These are phyloP conservation scores for Xylariaceae sp. DNA, from an alignment of 2,329 filamentous ascomycete genomes.

Conservation along the genomic window DNA sequence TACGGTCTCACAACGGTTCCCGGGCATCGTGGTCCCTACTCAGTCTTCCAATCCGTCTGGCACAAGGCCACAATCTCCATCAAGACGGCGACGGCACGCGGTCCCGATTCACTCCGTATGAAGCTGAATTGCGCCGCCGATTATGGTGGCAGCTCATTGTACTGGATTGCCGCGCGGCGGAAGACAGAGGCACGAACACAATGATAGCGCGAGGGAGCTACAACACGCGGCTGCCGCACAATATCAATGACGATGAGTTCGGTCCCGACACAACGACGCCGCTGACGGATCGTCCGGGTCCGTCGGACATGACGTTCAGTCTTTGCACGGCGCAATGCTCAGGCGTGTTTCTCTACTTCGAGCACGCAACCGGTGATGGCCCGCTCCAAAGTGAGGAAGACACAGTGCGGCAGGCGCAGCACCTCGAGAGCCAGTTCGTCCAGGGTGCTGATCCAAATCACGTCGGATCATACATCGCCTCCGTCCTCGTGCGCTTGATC, in stretches of 20 bases:
- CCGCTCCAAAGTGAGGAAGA: slow-evolving; percentile 34
- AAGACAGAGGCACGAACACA: slow-evolving; percentile 48
- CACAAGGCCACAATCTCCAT: slow-evolving; percentile 40
- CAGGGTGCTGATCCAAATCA: slow-evolving; percentile 32
- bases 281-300: slow-evolving; percentile 34
- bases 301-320: slow-evolving; percentile 40
- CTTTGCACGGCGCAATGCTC: slow-evolving; percentile 40
- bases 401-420: slow-evolving; percentile 37
- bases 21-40: slow-evolving; percentile 41
- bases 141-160: slow-evolving; percentile 61
- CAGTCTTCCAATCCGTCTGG: slow-evolving; percentile 40
- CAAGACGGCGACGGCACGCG: slow-evolving; percentile 35
- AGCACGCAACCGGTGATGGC: slow-evolving; percentile 28
- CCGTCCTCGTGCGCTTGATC: slow-evolving; percentile 38
- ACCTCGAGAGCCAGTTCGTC: slow-evolving; percentile 39
- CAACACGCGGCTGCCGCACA: slow-evolving; percentile 46
- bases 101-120: slow-evolving; percentile 41
- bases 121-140: slow-evolving; percentile 56
- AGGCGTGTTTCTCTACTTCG: slow-evolving; percentile 37
- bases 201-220: slow-evolving; percentile 40
- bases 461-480: slow-evolving; percentile 35
- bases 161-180: slow-evolving; percentile 53
- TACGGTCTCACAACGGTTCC: slow-evolving; percentile 35
- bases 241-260: slow-evolving; percentile 52
- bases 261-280: slow-evolving; percentile 36